These are phyloP conservation scores for Suhomyces sp. DNA, from an alignment of 805 yeast species.

Conservation along the genomic window DNA sequence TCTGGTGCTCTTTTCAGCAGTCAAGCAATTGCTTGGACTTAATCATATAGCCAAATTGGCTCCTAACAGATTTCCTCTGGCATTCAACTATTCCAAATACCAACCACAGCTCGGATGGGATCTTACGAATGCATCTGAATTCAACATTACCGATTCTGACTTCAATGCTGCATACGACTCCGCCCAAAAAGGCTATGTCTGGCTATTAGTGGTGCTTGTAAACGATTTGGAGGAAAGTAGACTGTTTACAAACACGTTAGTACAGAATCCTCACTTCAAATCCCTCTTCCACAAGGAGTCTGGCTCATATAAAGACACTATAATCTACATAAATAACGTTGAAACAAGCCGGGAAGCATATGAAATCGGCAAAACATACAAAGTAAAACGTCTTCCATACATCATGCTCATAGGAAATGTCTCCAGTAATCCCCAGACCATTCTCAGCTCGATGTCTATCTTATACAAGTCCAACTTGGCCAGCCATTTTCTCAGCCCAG, in stretches of 20 bases:
- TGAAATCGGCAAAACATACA: slow-evolving; percentile 35
- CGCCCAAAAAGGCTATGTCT: slow-evolving; percentile 26
- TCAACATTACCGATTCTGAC: slow-evolving; percentile 11
- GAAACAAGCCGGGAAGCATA: slow-evolving; percentile 34
- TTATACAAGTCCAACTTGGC: slow-evolving; percentile 30
- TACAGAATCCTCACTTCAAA: slow-evolving; percentile 15
- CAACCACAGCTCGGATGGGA: slow-evolving; percentile 17
- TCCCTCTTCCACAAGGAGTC: slow-evolving; percentile 14
- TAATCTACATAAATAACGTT: slow-evolving; percentile 29
- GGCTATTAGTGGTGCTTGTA: slow-evolving; percentile 33
- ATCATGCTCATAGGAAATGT: slow-evolving; percentile 38
- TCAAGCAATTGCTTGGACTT: slow-evolving; percentile 23
- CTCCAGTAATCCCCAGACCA: slow-evolving; percentile 27
- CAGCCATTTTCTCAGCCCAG: slow-evolving; percentile 16
- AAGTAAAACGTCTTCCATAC: slow-evolving; percentile 30
- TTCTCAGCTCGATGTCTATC: slow-evolving; percentile 39
- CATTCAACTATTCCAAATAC: slow-evolving; percentile 26
- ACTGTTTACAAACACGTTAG: slow-evolving; percentile 15
- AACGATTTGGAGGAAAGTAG: slow-evolving; percentile 22
- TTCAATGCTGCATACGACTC: slow-evolving; percentile 31
- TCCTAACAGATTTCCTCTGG: slow-evolving; percentile 19
- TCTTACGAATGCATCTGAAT: neutral
- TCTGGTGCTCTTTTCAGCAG: slow-evolving; percentile 36
- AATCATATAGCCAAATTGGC: slow-evolving; percentile 5
- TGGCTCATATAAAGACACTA: slow-evolving; percentile 28